A percentile compares a stretch with the other conserved stretches of the same genome.
phyloP scores from a whole-genome alignment of 202 grass and related monocot genomes.

The Panicum virgatum region DNA sequence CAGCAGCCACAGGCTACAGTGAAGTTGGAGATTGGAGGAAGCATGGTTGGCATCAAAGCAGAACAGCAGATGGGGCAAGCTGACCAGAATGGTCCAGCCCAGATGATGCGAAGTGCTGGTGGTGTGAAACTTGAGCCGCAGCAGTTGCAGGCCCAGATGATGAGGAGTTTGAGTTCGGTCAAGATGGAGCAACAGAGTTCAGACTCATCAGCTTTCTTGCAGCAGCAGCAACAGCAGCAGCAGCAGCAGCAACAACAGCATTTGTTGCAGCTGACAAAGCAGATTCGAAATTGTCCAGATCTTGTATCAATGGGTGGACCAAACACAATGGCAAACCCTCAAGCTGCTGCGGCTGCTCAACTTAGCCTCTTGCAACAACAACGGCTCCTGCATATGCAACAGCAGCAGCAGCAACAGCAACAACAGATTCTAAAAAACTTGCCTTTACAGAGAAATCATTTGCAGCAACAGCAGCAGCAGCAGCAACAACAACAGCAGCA shows the following conservation, averaged over 20 bases:
- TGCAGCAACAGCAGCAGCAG: slow-evolving; percentile 48
- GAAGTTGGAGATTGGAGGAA: slow-evolving; percentile 63
- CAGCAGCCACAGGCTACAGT: slow-evolving; percentile 50
- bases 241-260: slow-evolving; percentile 55
- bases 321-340: slow-evolving; percentile 42
- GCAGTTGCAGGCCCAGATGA: slow-evolving; percentile 50
- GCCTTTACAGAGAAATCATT: slow-evolving; percentile 67
- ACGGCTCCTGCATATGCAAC: slow-evolving; percentile 73
- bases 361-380: slow-evolving; percentile 85
- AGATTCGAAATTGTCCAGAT: slow-evolving; percentile 39
- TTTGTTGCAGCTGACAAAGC: slow-evolving; percentile 75
- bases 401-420: slow-evolving; percentile 79
- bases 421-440: slow-evolving; percentile 76
- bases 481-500: slow-evolving; percentile 55
- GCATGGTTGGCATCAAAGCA: slow-evolving; percentile 53
- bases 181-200: slow-evolving; percentile 77
- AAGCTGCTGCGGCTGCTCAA: slow-evolving; percentile 81
- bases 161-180: slow-evolving; percentile 67
- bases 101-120: slow-evolving; percentile 45
- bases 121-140: slow-evolving; percentile 70
- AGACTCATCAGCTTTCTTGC: slow-evolving; percentile 60
- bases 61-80: slow-evolving; percentile 59
- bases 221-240: slow-evolving; percentile 59
- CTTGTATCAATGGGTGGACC: slow-evolving; percentile 31
- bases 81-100: slow-evolving; percentile 58